A percentile compares a stretch with the other conserved stretches of the same genome.
These are phyloP conservation scores for Ustilago lituana DNA, from an alignment of 1,284 basidiomycete genomes.

Conservation along the genomic window DNA sequence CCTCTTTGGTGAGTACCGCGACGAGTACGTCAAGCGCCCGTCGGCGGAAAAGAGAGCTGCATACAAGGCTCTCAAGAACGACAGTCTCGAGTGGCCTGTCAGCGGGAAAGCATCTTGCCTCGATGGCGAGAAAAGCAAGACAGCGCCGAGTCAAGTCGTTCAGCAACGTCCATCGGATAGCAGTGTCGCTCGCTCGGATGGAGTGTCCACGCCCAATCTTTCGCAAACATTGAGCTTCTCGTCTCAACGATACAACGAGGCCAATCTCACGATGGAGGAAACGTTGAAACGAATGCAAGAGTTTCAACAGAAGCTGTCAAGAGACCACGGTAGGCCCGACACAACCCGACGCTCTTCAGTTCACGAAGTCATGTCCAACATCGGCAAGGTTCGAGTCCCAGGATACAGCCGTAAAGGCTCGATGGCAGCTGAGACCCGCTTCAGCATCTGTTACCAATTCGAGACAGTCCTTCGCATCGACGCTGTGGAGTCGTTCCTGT, in stretches of 20 bases:
- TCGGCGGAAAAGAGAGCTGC: conserved; percentile 44
- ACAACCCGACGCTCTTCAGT: conserved; percentile 22
- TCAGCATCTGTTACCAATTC: conserved; percentile 47
- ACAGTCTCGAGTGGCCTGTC: conserved; percentile 53
- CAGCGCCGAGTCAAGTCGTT: background rate
- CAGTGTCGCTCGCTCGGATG: background rate
- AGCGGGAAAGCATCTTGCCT: conserved; percentile 3
- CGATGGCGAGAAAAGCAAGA: conserved; percentile 8
- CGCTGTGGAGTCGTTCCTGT: conserved; percentile 48
- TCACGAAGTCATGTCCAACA: conserved; percentile 29
- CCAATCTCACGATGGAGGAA: conserved; percentile 48
- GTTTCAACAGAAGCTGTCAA: conserved; percentile 11
- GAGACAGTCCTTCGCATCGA: conserved; percentile 39
- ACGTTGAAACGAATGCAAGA: conserved; percentile 46
- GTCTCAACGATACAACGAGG: conserved; percentile 17
- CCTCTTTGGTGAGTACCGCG: conserved; percentile 49
- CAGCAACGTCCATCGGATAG: too few relatives aligned
- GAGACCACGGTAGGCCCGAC: background rate
- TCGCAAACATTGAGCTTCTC: background rate
- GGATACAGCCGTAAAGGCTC: conserved; percentile 37
- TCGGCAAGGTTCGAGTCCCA: conserved; percentile 32
- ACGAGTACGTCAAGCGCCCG: conserved; percentile 50
- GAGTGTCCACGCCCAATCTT: background rate
- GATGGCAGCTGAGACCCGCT: conserved; percentile 37
- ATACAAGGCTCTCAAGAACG: conserved; percentile 52